Evolutionary conservation across 176 grass and related monocot species (phyloP).

Genomic region (Phyllostachys edulis): DNA sequence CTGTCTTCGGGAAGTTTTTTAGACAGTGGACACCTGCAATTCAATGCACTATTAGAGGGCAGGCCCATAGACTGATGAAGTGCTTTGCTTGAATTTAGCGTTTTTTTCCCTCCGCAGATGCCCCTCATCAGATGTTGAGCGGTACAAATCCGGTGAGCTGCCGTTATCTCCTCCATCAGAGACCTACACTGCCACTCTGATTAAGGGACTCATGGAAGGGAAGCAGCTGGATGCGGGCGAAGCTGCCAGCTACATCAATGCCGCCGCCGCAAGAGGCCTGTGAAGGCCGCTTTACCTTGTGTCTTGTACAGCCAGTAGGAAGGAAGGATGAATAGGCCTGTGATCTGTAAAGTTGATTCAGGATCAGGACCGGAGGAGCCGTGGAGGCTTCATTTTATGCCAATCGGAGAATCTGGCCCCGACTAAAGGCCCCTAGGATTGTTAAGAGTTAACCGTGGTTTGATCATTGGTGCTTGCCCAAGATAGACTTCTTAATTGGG

Average conservation of each 20-base stretch:
- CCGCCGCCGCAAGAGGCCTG: slow-evolving; percentile 43
- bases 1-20: background rate
- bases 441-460: background rate
- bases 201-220: slow-evolving; percentile 77
- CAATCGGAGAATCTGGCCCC: background rate
- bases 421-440: slow-evolving; percentile 7
- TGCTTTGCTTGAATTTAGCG: background rate
- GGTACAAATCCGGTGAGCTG: slow-evolving; percentile 52
- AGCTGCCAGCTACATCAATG: slow-evolving; percentile 58
- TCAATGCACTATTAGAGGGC: background rate
- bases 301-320: slow-evolving; percentile 35
- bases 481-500: background rate
- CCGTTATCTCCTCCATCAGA: slow-evolving; percentile 54
- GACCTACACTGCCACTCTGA: slow-evolving; percentile 55
- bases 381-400: background rate
- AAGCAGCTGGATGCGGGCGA: slow-evolving; percentile 54
- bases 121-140: slow-evolving; percentile 56
- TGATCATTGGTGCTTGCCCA: slow-evolving; percentile 2
- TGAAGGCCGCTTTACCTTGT: slow-evolving; percentile 25
- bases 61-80: background rate
- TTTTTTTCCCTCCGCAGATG: slow-evolving; percentile 47
- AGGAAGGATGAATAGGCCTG: background rate
- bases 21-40: background rate
- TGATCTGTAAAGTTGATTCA: background rate
- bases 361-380: background rate